Evolutionary conservation across 2,329 filamentous ascomycete genomes (phyloP), one percentile per base, ranked within the genome.

Genomic region (Penicillium polonicum): DNA sequence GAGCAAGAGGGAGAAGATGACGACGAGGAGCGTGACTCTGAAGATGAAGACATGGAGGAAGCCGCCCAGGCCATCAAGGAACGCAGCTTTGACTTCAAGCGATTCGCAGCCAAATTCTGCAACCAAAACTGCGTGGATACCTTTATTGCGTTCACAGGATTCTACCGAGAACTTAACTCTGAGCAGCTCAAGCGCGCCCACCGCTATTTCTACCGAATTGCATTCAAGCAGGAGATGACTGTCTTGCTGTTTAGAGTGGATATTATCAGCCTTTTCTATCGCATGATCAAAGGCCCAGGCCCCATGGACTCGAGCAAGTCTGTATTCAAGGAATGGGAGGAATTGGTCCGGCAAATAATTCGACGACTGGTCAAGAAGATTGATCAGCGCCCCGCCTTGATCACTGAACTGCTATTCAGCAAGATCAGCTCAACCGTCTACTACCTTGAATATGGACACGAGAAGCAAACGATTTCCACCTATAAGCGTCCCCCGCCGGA

Each of bases 351-450:
- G 72, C 92, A 97, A 68, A 83, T 97, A 39, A 83, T 97, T 63
- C 87, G 88, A 65, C 88, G 88, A 68, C 88, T 93, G 62, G 83
- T 91, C 54, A 92, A 89, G 69, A 96, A 94, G 76, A 82, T 97
- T 1, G 85, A 94, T 60, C 87, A 96, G 65, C 85, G 92, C 43
- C 92, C 92, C 0, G 90, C 93, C 61, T 80, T 97, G 41, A 83
- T 96, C 49, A 88, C 95, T 0, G 94, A 99, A 75, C 85, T 99
- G 82, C 81, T 99, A 15, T 99, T 99, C 75, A 96, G 90, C 73
- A 99, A 99, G 74, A 89, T 92, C 57, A 88, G 87, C 51, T 84
- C 85, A 45, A 96, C 91, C 0, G 83, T 91, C 0, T 91, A 90
- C 74, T 97, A 91, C 71, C 82, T 99, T 5, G 92, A 97, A 70